These are phyloP conservation scores for Dictyostelium citrinum DNA, from an alignment of 78 protist species.

Conservation along the genomic window DNA sequence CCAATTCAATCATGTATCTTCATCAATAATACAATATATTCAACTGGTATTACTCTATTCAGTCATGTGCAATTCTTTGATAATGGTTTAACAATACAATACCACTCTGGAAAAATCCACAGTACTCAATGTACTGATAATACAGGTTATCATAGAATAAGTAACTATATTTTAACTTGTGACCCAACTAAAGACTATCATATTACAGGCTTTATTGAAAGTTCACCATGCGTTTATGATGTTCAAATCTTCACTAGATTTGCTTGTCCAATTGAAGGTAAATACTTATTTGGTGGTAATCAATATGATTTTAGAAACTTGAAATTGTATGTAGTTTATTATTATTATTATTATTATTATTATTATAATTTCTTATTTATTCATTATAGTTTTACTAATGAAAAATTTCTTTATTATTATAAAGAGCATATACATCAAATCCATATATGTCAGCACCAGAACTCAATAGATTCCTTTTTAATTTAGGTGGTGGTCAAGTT, in stretches of 20 bases:
- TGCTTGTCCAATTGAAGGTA: not conserved
- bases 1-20: not conserved
- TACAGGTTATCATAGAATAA: not conserved
- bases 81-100: slow-evolving; percentile 1
- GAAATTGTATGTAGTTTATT: not conserved
- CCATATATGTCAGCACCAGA: not conserved
- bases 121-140: not conserved
- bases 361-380: no score
- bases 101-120: not conserved
- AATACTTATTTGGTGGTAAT: not conserved
- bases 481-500: not conserved
- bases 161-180: not conserved
- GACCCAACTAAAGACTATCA: not conserved
- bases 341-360: not conserved
- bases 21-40: not conserved
- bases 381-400: no score
- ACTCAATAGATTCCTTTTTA: not conserved
- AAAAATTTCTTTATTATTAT: no score
- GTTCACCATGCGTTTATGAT: not conserved
- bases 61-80: not conserved
- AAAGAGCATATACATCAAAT: not conserved
- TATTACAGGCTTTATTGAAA: not conserved
- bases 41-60: not conserved
- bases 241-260: not conserved
- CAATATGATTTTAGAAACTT: not conserved